These are phyloP conservation scores for Stephanocyclus meneghinianus DNA, from an alignment of 352 stramenopile species.

Conservation along the genomic window DNA sequence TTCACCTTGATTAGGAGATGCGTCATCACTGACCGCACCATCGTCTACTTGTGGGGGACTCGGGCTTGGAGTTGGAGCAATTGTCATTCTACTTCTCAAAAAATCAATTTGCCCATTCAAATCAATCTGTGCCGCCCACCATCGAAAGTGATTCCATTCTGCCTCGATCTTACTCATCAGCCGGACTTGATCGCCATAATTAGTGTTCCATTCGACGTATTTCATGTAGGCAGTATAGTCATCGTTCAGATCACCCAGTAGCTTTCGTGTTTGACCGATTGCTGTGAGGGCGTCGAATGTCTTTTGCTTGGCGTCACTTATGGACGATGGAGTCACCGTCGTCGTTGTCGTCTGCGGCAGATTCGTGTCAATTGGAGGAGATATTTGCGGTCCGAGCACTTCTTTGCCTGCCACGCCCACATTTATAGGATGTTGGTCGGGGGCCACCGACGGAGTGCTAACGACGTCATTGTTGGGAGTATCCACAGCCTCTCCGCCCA, in stretches of 20 bases:
- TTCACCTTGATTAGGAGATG: not conserved
- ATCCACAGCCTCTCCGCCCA: not conserved
- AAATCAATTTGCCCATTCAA: constrained; percentile 39
- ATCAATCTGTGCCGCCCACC: constrained; percentile 41
- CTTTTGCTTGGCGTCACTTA: constrained; percentile 10
- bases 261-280: constrained; percentile 25
- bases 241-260: constrained; percentile 56
- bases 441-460: not conserved
- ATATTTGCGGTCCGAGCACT: not conserved
- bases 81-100: constrained; percentile 28
- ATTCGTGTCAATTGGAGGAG: not conserved
- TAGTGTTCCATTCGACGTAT: constrained; percentile 48
- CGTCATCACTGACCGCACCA: not conserved
- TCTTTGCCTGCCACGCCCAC: not conserved
- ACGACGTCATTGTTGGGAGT: not conserved
- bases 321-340: not conserved
- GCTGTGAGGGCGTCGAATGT: constrained; percentile 21
- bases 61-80: not conserved
- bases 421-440: not conserved
- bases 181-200: constrained; percentile 27
- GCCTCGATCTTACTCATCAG: constrained; percentile 24
- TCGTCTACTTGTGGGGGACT: not conserved
- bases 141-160: constrained; percentile 42
- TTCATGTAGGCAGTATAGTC: constrained; percentile 44
- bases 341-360: not conserved